Conservation (phyloP, 192 early-diverging fungal species). For the Coemansia sp. region DNA sequence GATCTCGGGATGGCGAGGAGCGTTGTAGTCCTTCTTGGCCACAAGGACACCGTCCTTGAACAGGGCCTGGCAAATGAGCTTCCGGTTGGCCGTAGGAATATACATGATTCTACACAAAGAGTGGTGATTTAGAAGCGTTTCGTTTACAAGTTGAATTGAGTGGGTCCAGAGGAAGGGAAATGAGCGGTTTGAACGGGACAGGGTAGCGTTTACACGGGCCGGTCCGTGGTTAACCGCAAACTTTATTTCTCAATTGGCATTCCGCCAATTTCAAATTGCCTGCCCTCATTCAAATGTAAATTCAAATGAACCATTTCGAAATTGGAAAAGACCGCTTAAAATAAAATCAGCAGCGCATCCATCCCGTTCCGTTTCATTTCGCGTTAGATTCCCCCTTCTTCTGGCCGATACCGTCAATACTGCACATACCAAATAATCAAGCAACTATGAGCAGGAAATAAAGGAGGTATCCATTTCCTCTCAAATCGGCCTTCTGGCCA, state of each 20-base stretch:
- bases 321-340: too few relatives aligned
- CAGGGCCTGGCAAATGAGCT: constrained; percentile 91
- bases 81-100: constrained; percentile 96
- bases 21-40: constrained; percentile 99
- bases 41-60: constrained; percentile 99
- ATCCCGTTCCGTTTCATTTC: not conserved
- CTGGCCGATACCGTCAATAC: too few relatives aligned
- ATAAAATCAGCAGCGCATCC: not conserved
- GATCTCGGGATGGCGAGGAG: constrained; percentile 91
- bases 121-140: not conserved
- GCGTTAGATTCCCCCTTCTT: too few relatives aligned
- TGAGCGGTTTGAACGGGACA: not conserved
- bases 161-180: not conserved
- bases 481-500: not conserved
- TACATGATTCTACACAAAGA: constrained; percentile 76
- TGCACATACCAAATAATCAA: constrained; percentile 1
- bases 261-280: too few relatives aligned
- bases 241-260: too few relatives aligned
- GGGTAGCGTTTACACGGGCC: too few relatives aligned
- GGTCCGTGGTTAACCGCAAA: too few relatives aligned
- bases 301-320: too few relatives aligned
- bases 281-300: too few relatives aligned
- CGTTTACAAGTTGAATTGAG: not conserved
- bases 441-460: not conserved
- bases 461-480: not conserved